Base-by-base conservation (phyloP, 2,329 filamentous ascomycete genomes). In the Calonectria crousiana region DNA sequence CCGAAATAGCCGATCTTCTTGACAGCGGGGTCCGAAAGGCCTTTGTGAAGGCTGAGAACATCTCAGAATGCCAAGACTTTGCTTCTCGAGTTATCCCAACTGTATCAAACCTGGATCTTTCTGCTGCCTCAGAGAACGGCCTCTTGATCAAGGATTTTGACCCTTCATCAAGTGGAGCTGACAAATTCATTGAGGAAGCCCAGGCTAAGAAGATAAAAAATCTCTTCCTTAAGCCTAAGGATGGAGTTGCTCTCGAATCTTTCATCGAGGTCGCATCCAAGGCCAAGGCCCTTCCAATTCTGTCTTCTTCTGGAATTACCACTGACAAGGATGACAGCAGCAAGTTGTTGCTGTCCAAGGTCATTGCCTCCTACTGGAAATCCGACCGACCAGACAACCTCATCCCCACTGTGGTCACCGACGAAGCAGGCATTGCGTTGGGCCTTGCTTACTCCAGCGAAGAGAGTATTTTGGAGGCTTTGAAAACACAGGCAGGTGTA, bases 371-470 rank as follows among this genome's bases (percentile, higher is more conserved):
- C 3, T 92, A 93, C 76, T 95, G 95, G 85, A 93, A 90, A 76
- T 95, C 94, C 49, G 97, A 99, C 84, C 91, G 95, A 76, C 85
- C 92, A 5, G 97, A 98, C 82, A 93, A 94, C 11, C 89, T 99
- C 11, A 92, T 98, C 78, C 93, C 97, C 2, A 99, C 97, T 0
- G 91, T 98, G 5, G 97, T 99, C 10, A 95, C 94, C 1, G 95
- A 99, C 82, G 95, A 98, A 87, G 89, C 93, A 64, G 96, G 95
- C 1, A 88, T 94, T 26, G 95, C 95, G 11, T 88, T 99, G 18
- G 97, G 97, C 0, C 87, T 99, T 77, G 97, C 98, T 23, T 99
- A 98, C 88, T 98, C 96, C 85, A 98, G 95, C 82, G 92, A 94
- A 76, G 95, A 97, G 84, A 98, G 96, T 83, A 92, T 99, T 41